phyloP scores from a whole-genome alignment of 2,329 filamentous ascomycete species.

The Trichoderma hamatum region DNA sequence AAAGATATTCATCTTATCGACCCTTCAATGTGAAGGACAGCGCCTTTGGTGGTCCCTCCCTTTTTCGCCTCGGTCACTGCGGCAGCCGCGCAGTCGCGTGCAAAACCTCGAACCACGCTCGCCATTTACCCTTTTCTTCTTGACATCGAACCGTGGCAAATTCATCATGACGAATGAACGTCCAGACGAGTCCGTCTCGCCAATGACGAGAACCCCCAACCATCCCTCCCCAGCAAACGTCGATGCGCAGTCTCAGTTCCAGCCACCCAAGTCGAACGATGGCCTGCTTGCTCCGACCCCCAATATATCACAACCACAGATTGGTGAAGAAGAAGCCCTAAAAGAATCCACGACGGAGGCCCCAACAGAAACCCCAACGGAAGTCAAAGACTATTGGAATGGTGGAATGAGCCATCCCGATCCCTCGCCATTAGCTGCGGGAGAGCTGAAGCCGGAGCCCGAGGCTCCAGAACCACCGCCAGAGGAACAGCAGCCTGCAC shows the following conservation, averaged over 20 bases:
- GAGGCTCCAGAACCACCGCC: not conserved
- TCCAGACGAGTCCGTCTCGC: constrained; percentile 30
- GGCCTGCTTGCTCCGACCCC: constrained; percentile 22
- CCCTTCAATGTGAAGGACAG: not conserved
- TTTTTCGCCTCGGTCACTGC: constrained; percentile 17
- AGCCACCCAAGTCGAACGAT: constrained; percentile 25
- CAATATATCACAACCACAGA: constrained; percentile 7
- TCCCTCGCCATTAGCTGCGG: constrained; percentile 9
- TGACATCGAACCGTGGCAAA: not conserved
- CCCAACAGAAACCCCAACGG: not conserved
- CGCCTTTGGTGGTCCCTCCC: constrained; percentile 15
- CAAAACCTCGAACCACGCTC: not conserved
- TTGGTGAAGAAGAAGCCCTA: not conserved
- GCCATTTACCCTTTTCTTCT: not conserved
- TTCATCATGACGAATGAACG: constrained; percentile 24
- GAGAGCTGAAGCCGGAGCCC: not conserved
- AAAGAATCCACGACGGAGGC: not conserved
- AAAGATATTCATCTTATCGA: not conserved
- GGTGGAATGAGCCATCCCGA: constrained; percentile 27
- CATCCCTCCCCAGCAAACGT: constrained; percentile 25
- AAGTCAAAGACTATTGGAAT: constrained; percentile 31
- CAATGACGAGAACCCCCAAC: constrained; percentile 28
- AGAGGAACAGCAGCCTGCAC: constrained; percentile 2
- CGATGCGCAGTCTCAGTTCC: constrained; percentile 21
- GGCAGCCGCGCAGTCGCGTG: constrained; percentile 12